Conservation (phyloP, 73 alveolate species). For the Blepharisma japonicum region DNA sequence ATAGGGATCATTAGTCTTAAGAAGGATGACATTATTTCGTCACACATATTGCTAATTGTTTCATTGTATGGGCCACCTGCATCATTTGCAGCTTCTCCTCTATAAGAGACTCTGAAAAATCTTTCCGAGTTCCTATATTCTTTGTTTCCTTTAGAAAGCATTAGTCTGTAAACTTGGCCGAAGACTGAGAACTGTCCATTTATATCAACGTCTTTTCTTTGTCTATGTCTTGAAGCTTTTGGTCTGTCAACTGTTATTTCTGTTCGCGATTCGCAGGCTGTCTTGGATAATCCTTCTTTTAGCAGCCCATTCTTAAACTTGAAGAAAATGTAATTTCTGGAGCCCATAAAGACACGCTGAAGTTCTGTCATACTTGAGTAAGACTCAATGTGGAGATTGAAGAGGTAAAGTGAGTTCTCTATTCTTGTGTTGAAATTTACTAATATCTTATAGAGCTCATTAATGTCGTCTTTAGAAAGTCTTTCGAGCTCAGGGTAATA, state of each 20-base stretch:
- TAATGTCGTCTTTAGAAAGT: conserved; percentile 52
- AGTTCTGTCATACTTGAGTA: conserved; percentile 21
- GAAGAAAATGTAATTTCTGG: conserved; percentile 31
- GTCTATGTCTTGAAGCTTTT: conserved; percentile 48
- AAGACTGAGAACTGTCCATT: conserved; percentile 59
- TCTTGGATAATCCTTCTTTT: conserved; percentile 29
- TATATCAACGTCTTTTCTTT: conserved; percentile 56
- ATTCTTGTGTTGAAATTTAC: conserved; percentile 48
- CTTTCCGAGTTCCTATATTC: conserved; percentile 42
- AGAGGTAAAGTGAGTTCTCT: conserved; percentile 41
- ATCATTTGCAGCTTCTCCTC: conserved; percentile 83
- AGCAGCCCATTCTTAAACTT: neutral
- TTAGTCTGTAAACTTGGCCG: conserved; percentile 55
- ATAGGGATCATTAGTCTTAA: conserved; percentile 79
- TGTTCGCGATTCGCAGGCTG: conserved; percentile 36
- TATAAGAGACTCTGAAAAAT: conserved; percentile 58
- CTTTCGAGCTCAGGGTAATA: conserved; percentile 61
- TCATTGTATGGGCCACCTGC: conserved; percentile 87
- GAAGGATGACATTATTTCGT: conserved; percentile 74
- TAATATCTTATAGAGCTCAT: conserved; percentile 55
- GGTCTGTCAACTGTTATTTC: conserved; percentile 61
- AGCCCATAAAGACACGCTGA: conserved; percentile 23
- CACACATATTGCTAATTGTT: conserved; percentile 60
- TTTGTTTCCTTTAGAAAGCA: conserved; percentile 33
- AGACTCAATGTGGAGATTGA: conserved; percentile 51